A percentile compares a stretch with the other conserved stretches of the same genome.
Evolutionary conservation across 352 stramenopile species (phyloP).

Genomic region (Elongisporangium anandrum): DNA sequence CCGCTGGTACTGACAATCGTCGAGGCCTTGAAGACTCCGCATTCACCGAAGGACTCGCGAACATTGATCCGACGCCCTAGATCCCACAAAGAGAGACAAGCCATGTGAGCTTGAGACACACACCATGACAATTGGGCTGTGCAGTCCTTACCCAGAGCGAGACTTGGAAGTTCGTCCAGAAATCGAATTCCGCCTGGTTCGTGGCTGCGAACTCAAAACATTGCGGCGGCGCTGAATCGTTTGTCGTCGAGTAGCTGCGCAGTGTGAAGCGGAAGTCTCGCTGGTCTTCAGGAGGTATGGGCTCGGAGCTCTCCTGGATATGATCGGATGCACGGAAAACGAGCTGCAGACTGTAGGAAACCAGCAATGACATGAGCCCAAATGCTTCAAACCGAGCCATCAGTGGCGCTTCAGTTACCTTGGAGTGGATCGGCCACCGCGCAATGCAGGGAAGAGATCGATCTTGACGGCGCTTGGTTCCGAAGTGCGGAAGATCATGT

Average conservation of each 20-base stretch:
- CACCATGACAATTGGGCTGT: neutral
- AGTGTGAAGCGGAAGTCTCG: neutral
- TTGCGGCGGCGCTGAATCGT: neutral
- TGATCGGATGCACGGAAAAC: neutral
- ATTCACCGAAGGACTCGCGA: neutral
- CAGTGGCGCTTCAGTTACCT: neutral
- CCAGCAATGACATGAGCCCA: too few species aligned
- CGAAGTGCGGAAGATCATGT: neutral
- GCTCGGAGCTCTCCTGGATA: neutral
- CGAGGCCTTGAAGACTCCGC: neutral
- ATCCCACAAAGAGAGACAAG: neutral
- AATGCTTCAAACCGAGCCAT: too few species aligned
- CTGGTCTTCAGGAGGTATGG: neutral
- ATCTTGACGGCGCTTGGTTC: neutral
- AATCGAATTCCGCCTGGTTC: neutral
- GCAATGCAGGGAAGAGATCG: neutral
- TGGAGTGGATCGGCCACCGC: neutral
- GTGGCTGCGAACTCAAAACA: neutral
- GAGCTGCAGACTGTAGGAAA: neutral
- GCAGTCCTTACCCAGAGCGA: neutral
- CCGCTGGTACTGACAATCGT: neutral
- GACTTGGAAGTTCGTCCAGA: neutral
- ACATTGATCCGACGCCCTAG: neutral
- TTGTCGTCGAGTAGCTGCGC: neutral
- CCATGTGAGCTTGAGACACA: neutral